These are phyloP conservation scores for Colletotrichum godetiae DNA, from an alignment of 2,329 filamentous ascomycete genomes.

Conservation along the genomic window DNA sequence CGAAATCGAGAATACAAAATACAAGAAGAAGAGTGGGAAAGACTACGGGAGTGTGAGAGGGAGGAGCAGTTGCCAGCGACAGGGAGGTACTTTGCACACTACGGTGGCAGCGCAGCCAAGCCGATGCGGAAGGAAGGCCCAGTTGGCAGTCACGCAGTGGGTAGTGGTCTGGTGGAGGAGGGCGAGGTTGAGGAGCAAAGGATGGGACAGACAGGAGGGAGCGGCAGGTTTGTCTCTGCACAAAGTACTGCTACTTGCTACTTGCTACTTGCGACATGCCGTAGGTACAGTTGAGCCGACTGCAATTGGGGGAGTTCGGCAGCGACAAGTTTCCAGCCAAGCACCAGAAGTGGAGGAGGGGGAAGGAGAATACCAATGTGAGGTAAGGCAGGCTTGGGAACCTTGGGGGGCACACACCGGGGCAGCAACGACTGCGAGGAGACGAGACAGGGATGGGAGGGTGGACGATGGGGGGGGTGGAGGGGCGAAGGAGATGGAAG, in stretches of 20 bases:
- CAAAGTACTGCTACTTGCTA: background rate
- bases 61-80: background rate
- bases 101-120: conserved; percentile 1
- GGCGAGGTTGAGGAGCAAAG: background rate
- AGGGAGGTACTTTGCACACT: background rate
- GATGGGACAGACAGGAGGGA: conserved; percentile 11
- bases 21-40: background rate
- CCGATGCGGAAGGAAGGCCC: background rate
- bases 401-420: background rate
- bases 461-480: background rate
- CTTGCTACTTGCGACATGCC: background rate
- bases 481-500: background rate
- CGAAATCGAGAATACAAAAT: background rate
- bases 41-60: background rate
- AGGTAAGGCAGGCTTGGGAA: conserved; percentile 3
- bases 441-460: background rate
- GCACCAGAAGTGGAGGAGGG: conserved; percentile 24
- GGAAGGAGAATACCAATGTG: conserved; percentile 15
- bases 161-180: background rate
- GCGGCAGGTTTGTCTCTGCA: conserved; percentile 1
- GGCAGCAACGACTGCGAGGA: background rate
- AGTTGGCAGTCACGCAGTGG: background rate
- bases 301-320: conserved; percentile 22
- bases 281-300: no score
- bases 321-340: conserved; percentile 29